phyloP scores from a whole-genome alignment of 352 stramenopile genomes.

The Pythium dissimile region DNA sequence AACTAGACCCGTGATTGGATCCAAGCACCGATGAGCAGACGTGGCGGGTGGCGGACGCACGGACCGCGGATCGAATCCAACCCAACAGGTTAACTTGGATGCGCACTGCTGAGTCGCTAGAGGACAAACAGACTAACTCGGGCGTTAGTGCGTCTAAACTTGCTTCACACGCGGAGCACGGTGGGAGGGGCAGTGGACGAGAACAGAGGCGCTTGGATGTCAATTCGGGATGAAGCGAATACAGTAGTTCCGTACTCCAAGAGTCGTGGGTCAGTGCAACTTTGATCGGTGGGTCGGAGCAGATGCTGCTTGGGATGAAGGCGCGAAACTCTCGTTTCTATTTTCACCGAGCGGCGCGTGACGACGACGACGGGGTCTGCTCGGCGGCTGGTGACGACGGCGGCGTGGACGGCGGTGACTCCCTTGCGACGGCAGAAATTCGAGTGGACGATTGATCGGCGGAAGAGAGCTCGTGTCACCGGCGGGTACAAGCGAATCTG shows the following conservation, averaged over 20 bases:
- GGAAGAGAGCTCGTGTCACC: too few species aligned
- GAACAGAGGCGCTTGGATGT: constrained; percentile 3
- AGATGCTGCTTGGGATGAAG: constrained; percentile 4
- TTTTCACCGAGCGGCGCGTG: constrained; percentile 1
- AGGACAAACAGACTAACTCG: too few species aligned
- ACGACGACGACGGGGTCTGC: background rate
- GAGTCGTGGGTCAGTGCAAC: background rate
- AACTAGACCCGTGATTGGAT: background rate
- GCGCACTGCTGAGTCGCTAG: too few species aligned
- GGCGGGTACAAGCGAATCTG: background rate
- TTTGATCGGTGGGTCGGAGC: background rate
- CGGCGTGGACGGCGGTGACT: background rate
- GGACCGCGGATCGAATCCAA: too few species aligned
- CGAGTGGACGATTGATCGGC: background rate
- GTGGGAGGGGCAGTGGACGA: background rate
- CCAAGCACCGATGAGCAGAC: constrained; percentile 5
- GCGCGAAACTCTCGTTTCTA: constrained; percentile 8
- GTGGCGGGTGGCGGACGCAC: background rate
- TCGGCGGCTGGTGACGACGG: background rate
- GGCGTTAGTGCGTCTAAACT: background rate
- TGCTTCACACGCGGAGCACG: background rate
- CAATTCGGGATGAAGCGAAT: background rate
- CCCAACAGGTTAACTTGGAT: too few species aligned
- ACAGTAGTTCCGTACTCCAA: constrained; percentile 4
- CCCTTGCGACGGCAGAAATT: background rate